Conservation (phyloP, 1,284 basidiomycete genomes). For the Microbotryum violaceum region DNA sequence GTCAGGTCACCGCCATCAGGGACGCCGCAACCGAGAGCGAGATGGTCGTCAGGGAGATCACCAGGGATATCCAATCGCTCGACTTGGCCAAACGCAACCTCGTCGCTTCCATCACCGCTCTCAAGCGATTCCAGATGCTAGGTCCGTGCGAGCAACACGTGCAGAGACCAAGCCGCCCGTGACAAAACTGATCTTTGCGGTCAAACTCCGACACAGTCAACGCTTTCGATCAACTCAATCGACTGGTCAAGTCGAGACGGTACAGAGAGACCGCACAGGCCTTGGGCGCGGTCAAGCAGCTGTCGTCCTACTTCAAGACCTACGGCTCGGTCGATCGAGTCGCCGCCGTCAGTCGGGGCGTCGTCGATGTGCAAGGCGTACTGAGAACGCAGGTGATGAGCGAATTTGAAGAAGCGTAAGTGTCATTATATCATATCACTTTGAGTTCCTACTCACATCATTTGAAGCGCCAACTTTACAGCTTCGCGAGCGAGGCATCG, state of each 20-base stretch:
- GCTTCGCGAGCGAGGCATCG: constrained; percentile 24
- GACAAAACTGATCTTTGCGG: no score
- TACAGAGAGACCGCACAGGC: constrained; percentile 79
- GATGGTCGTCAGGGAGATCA: constrained; percentile 88
- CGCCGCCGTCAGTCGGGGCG: constrained; percentile 63
- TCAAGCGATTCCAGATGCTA: constrained; percentile 89
- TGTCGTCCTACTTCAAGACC: constrained; percentile 66
- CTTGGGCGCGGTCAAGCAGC: constrained; percentile 79
- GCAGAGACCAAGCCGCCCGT: neutral
- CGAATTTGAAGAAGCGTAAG: constrained; percentile 86
- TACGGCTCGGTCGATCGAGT: constrained; percentile 68
- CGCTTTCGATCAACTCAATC: constrained; percentile 70
- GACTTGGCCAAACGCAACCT: constrained; percentile 88
- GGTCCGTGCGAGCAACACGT: constrained; percentile 49
- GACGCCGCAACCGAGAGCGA: constrained; percentile 94
- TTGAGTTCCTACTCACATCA: no score
- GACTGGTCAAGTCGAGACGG: constrained; percentile 63
- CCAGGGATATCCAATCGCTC: constrained; percentile 89
- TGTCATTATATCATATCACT: constrained; percentile 18
- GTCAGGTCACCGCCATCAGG: constrained; percentile 86
- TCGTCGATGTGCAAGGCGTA: constrained; percentile 68
- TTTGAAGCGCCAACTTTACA: neutral
- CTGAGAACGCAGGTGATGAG: constrained; percentile 68
- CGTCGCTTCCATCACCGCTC: constrained; percentile 72
- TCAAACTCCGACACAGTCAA: constrained; percentile 52